Percentiles rank a stretch among this genome's conserved stretches.
phyloP scores from a whole-genome alignment of 2,329 filamentous ascomycete genomes.

The Pseudogymnoascus sp. region DNA sequence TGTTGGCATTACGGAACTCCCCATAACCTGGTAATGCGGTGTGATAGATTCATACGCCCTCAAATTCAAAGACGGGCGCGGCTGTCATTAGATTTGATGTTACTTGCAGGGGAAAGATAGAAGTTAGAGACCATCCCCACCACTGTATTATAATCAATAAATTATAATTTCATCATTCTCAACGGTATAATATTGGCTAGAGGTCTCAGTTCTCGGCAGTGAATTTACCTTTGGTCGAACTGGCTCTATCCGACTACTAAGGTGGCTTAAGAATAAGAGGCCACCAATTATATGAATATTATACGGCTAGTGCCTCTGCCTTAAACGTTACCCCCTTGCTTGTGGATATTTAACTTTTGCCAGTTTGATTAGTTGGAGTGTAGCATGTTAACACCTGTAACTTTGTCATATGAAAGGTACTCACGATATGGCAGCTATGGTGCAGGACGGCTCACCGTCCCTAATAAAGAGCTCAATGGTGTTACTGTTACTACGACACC shows the following conservation, averaged over 20 bases:
- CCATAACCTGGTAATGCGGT: conserved; percentile 29
- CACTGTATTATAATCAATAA: not conserved
- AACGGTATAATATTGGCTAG: not conserved
- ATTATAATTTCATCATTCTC: not conserved
- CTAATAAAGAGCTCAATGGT: conserved; percentile 40
- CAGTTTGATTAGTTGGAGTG: not conserved
- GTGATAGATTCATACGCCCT: not conserved
- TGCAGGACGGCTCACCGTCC: conserved; percentile 35
- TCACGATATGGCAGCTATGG: conserved; percentile 21
- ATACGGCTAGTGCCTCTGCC: not conserved
- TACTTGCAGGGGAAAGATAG: not conserved
- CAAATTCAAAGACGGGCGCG: not conserved
- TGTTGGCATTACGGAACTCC: conserved; percentile 35
- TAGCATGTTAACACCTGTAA: not conserved
- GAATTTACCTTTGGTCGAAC: not conserved
- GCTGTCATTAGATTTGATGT: not conserved
- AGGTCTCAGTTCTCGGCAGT: not conserved
- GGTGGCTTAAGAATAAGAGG: not conserved
- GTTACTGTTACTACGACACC: conserved; percentile 34
- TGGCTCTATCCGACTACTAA: not conserved
- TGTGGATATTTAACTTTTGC: not conserved
- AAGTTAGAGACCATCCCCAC: not conserved
- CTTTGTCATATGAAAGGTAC: not conserved
- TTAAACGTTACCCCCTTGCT: not conserved
- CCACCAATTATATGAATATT: not conserved